These are phyloP conservation scores for Auricularia auricula-judae DNA, from an alignment of 768 basidiomycete species.

Conservation along the genomic window DNA sequence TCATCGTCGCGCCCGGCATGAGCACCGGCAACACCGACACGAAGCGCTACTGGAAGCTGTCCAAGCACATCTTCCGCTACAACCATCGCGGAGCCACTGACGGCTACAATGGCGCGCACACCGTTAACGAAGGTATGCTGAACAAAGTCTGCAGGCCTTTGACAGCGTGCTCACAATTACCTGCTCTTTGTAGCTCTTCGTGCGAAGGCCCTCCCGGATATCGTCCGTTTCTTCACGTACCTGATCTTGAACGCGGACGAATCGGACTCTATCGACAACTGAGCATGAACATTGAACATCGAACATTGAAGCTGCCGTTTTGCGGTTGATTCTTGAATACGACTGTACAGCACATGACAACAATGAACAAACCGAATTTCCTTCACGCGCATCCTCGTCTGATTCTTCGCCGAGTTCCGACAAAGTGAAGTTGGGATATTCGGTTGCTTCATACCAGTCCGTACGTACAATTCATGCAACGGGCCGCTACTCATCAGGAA, in stretches of 20 bases:
- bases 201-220: conserved; percentile 45
- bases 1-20: conserved; percentile 27
- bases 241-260: conserved; percentile 64
- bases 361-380: too few relatives aligned
- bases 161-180: conserved; percentile 4
- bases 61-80: conserved; percentile 62
- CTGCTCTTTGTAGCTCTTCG: conserved; percentile 28
- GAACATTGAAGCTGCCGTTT: not conserved
- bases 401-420: too few relatives aligned
- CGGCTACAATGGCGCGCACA: conserved; percentile 46
- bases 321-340: too few relatives aligned
- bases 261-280: conserved; percentile 13
- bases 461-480: too few relatives aligned
- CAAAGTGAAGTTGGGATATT: too few relatives aligned
- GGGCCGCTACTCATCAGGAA: conserved; percentile 17
- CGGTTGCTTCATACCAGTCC: too few relatives aligned
- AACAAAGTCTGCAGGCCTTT: not conserved
- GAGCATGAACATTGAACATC: not conserved
- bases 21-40: conserved; percentile 36
- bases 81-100: conserved; percentile 18
- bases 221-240: conserved; percentile 53
- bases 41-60: conserved; percentile 42
- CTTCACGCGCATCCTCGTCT: too few relatives aligned
- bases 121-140: conserved; percentile 56
- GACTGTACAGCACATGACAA: too few relatives aligned